Percentiles rank a stretch among this genome's conserved stretches.
These are phyloP conservation scores for Auriscalpium orientale DNA, from an alignment of 768 basidiomycete species.

Conservation along the genomic window DNA sequence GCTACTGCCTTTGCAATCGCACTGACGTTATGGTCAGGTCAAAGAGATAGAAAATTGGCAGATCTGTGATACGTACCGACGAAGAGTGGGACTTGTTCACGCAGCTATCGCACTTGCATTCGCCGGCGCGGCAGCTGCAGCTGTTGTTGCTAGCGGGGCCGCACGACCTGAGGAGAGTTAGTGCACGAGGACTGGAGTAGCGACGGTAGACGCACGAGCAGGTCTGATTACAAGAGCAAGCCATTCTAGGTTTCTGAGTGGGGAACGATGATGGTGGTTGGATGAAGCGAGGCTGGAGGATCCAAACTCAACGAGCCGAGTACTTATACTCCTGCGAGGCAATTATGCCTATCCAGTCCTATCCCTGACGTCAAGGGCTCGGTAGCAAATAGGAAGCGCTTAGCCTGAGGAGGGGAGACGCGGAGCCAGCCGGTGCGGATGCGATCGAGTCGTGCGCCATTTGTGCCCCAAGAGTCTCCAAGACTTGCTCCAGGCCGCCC, in stretches of 20 bases:
- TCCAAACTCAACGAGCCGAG: not conserved
- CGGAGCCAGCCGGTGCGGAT: too few relatives aligned
- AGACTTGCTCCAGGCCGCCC: too few relatives aligned
- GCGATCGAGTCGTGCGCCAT: too few relatives aligned
- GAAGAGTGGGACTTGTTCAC: slow-evolving; percentile 1
- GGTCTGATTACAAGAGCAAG: not conserved
- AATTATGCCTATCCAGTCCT: not conserved
- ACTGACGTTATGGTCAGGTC: not conserved
- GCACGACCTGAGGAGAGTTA: slow-evolving; percentile 1
- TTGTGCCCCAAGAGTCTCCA: too few relatives aligned
- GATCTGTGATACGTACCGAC: not conserved
- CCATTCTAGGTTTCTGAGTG: not conserved
- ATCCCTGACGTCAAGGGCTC: too few relatives aligned
- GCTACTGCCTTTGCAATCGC: not conserved
- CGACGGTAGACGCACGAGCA: not conserved
- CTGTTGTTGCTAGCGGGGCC: not conserved
- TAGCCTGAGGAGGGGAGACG: too few relatives aligned
- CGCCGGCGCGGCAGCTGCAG: slow-evolving; percentile 2
- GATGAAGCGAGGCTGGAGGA: not conserved
- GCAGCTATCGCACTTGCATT: slow-evolving; percentile 7
- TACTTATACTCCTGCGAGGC: too few relatives aligned
- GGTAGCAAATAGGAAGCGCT: too few relatives aligned
- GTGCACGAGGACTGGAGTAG: not conserved
- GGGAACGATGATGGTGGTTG: not conserved
- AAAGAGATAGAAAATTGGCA: not conserved